Percentiles rank a stretch among this genome's conserved stretches.
phyloP scores from a whole-genome alignment of 352 stramenopile species.

The Pythium phragmiticola region DNA sequence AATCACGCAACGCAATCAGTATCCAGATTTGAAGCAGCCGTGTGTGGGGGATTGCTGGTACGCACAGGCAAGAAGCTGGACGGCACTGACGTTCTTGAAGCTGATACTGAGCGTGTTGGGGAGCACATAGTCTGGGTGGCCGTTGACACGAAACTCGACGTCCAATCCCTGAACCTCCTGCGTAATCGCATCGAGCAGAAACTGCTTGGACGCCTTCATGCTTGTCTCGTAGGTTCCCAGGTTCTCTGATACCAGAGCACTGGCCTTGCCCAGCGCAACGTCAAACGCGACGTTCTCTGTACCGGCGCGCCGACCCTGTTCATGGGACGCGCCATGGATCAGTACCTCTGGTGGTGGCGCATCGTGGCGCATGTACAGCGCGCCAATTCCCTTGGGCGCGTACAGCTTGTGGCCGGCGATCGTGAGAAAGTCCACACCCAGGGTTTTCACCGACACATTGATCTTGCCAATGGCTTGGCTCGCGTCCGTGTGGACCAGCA shows the following conservation, averaged over 20 bases:
- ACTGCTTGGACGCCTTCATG: conserved; percentile 63
- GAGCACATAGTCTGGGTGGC: conserved; percentile 77
- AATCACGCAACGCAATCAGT: conserved; percentile 1
- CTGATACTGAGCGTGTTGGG: conserved; percentile 97
- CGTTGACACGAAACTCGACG: conserved; percentile 81
- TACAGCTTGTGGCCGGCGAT: conserved; percentile 98
- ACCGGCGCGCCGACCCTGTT: conserved; percentile 91
- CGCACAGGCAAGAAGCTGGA: conserved; percentile 80
- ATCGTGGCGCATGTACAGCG: conserved; percentile 65
- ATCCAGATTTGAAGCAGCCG: background rate
- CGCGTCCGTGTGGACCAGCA: conserved; percentile 97
- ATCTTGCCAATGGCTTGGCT: conserved; percentile 97
- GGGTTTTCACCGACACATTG: conserved; percentile 70
- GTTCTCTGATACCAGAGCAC: conserved; percentile 57
- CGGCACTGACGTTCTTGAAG: conserved; percentile 84
- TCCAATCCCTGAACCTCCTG: conserved; percentile 40
- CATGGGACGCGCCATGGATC: conserved; percentile 91
- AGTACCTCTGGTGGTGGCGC: conserved; percentile 57
- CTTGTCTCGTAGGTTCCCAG: conserved; percentile 69
- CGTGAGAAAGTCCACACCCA: conserved; percentile 94
- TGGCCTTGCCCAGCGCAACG: conserved; percentile 91
- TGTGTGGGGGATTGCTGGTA: background rate
- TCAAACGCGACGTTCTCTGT: conserved; percentile 97
- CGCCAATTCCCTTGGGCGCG: conserved; percentile 91
- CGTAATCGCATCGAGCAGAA: conserved; percentile 54